Base-by-base conservation (phyloP, 805 yeast species). In the Saccharomycopsis lassenensis region DNA sequence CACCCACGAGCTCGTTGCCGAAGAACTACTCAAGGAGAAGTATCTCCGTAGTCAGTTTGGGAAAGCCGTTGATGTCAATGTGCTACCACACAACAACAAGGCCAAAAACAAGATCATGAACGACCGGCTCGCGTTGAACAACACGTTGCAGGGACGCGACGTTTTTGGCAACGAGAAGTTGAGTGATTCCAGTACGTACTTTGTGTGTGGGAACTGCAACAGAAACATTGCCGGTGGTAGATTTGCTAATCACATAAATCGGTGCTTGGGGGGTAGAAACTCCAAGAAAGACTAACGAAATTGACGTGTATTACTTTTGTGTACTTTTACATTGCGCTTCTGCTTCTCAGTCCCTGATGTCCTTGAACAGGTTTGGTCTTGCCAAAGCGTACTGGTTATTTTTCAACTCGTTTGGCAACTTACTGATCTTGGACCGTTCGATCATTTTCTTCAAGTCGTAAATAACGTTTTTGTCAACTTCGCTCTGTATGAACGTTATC, bases 231-330 rank as follows among this genome's bases (percentile, higher is more conserved):
- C 95, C 1, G 95, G 94, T 1, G 79, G 83, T 25, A 63, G 98
- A 40, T 87, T 84, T 64, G 96, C 97, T 2, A 86, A 83, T 28
- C 98, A 89, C 57, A 67, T 89, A 21, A 93, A 86, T 52, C 74
- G 94, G 48, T 89, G 98, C 53, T 57, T 86, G 17, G 83, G 84
- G 29, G 81, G 95, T 8, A 68, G 82, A 40, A 40, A 40, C 23
- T 31, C 37, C 14, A 36, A 44, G 30, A 42, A 42, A 17, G 45
- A 38, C 11, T 39, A 17, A 18, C n/a, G n/a, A n/a, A n/a, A n/a
- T n/a, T 11, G 11, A 8, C 11, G 7, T 23, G 7, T 11, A 23
- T 23, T 23, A 23, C 11, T 11, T 23, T 11, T 8, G 7, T 23
- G 10, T 23, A 23, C 24, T 8, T 23, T 23, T 23, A 7, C 24